These are phyloP conservation scores for Trifolium pratense DNA, from an alignment of 306 rosid genomes.

Conservation along the genomic window DNA sequence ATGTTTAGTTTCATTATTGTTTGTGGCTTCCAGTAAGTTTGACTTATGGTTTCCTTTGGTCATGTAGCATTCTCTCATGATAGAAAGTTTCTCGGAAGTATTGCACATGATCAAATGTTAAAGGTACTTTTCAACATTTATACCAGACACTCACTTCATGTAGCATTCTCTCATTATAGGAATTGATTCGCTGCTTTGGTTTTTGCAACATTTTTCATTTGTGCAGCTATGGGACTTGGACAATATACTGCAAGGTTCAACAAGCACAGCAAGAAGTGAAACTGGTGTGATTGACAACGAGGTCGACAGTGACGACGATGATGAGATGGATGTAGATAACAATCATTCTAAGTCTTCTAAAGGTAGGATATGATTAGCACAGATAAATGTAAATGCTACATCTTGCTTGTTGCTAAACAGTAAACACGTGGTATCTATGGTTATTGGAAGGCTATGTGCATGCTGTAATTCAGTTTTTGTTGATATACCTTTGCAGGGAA, in stretches of 20 bases:
- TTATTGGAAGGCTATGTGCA: conserved; percentile 24
- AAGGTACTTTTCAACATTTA: conserved; percentile 54
- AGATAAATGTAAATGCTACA: not conserved
- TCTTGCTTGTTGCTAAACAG: not conserved
- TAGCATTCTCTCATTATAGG: not conserved
- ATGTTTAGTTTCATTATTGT: conserved; percentile 15
- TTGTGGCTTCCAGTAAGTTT: conserved; percentile 24
- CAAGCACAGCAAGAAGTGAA: conserved; percentile 42
- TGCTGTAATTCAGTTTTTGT: conserved; percentile 22
- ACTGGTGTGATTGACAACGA: conserved; percentile 46
- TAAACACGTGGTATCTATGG: not conserved
- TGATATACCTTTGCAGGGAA: conserved; percentile 52
- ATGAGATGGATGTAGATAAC: conserved; percentile 67
- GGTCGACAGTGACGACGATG: conserved; percentile 48
- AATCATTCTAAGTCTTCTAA: conserved; percentile 43
- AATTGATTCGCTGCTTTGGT: conserved; percentile 5
- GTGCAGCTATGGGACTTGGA: conserved; percentile 82
- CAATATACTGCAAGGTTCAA: conserved; percentile 58
- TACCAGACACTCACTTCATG: too few relatives aligned
- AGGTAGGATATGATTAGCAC: conserved; percentile 46
- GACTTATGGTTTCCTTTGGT: conserved; percentile 39
- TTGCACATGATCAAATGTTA: conserved; percentile 75
- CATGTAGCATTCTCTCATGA: conserved; percentile 78
- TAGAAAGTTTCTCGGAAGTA: conserved; percentile 80
- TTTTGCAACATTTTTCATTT: conserved; percentile 2